Evolutionary conservation across 2,329 filamentous ascomycete species (phyloP).

Genomic region (Bertia moriformis): DNA sequence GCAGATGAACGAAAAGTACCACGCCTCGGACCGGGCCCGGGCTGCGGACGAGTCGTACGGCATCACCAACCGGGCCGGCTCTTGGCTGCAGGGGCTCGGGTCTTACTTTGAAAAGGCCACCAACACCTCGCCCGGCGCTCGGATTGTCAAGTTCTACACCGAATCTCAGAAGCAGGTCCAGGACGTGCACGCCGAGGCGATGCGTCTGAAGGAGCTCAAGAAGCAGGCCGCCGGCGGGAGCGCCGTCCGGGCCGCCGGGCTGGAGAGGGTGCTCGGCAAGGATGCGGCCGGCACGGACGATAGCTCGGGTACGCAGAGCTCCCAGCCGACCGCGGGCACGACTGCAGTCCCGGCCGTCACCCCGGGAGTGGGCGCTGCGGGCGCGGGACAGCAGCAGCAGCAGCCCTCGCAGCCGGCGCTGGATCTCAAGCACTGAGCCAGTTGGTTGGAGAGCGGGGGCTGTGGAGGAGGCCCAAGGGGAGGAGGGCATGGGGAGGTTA

Average conservation of each 20-base stretch:
- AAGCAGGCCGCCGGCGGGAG: slow-evolving; percentile 44
- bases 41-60: slow-evolving; percentile 74
- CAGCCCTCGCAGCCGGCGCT: no score
- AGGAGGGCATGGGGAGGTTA: no score
- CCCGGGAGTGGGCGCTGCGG: no score
- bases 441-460: no score
- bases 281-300: slow-evolving; percentile 17
- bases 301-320: background rate
- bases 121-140: slow-evolving; percentile 75
- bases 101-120: slow-evolving; percentile 93
- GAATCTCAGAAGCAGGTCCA: slow-evolving; percentile 75
- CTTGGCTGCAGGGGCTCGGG: slow-evolving; percentile 47
- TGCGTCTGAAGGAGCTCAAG: slow-evolving; percentile 79
- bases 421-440: no score
- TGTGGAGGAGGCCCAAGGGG: no score
- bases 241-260: slow-evolving; percentile 41
- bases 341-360: no score
- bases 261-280: slow-evolving; percentile 42
- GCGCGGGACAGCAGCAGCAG: no score
- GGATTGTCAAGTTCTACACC: slow-evolving; percentile 76
- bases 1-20: slow-evolving; percentile 70
- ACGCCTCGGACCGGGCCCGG: slow-evolving; percentile 75
- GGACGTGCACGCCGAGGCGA: slow-evolving; percentile 85
- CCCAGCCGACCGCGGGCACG: background rate
- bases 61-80: slow-evolving; percentile 59